Conservation (phyloP, 495 filamentous ascomycete species). For the Talaromyces trachyspermus region DNA sequence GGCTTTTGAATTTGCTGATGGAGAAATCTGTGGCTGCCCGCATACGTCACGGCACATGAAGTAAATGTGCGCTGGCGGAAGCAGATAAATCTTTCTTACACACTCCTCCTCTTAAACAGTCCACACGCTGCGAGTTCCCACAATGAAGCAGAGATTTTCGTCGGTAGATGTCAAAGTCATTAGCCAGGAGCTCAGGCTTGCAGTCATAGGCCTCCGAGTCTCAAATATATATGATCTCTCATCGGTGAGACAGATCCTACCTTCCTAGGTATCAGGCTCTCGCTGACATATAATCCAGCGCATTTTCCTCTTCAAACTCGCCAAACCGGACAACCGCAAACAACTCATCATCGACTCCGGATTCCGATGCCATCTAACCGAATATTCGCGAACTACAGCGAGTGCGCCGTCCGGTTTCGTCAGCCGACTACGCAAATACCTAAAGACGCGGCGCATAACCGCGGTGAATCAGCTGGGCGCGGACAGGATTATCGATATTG, state of each 20-base stretch:
- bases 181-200: conserved; percentile 76
- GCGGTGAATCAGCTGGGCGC: conserved; percentile 79
- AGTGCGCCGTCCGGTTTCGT: conserved; percentile 79
- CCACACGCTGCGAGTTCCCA: no score
- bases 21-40: no score
- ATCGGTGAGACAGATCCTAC: no score
- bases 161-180: conserved; percentile 92
- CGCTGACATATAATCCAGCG: no score
- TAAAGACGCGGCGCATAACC: conserved; percentile 81
- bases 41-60: not conserved
- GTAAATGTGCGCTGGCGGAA: no score
- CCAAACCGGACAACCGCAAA: conserved; percentile 77
- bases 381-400: conserved; percentile 78
- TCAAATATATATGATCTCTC: conserved; percentile 94
- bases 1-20: no score
- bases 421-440: conserved; percentile 69
- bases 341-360: conserved; percentile 90
- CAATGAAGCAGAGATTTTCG: conserved; percentile 97
- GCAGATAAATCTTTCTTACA: no score
- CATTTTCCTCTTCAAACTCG: conserved; percentile 89
- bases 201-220: conserved; percentile 69
- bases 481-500: conserved; percentile 85
- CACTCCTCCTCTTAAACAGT: no score
- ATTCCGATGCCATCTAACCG: conserved; percentile 90
- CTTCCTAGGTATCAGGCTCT: no score